phyloP scores from a whole-genome alignment of 2,329 filamentous ascomycete species.

The Apiospora malaysiana region DNA sequence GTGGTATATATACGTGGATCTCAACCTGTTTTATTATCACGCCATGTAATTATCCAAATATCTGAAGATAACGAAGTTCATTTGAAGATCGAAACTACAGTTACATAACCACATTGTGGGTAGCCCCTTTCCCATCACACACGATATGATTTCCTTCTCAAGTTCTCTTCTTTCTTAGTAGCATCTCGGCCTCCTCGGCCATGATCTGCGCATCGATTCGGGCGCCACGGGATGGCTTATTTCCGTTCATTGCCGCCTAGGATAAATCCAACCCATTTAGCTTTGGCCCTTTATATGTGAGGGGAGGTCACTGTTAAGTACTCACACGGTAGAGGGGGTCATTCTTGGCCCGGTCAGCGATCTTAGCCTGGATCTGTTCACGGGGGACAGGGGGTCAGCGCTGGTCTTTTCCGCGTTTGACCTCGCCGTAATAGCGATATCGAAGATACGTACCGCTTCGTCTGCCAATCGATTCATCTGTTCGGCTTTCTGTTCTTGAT shows the following conservation, averaged over 20 bases:
- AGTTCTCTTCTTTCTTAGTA: constrained; percentile 33
- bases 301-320: neutral
- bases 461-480: constrained; percentile 15
- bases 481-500: neutral
- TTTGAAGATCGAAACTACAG: neutral
- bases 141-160: constrained; percentile 30
- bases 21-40: neutral
- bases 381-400: neutral
- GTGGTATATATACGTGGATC: neutral
- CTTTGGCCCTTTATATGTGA: neutral
- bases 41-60: neutral
- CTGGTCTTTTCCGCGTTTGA: neutral
- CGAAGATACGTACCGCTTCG: neutral
- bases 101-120: neutral
- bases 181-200: constrained; percentile 35
- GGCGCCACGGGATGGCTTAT: constrained; percentile 36
- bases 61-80: too few relatives aligned
- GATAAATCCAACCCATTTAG: neutral
- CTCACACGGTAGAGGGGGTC: constrained; percentile 36
- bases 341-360: constrained; percentile 34
- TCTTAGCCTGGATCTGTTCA: constrained; percentile 28
- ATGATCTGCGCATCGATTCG: constrained; percentile 35
- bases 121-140: constrained; percentile 31
- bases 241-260: constrained; percentile 36
- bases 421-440: neutral